phyloP scores from a whole-genome alignment of 2,329 filamentous ascomycete species.

The Alternaria brassicicola region DNA sequence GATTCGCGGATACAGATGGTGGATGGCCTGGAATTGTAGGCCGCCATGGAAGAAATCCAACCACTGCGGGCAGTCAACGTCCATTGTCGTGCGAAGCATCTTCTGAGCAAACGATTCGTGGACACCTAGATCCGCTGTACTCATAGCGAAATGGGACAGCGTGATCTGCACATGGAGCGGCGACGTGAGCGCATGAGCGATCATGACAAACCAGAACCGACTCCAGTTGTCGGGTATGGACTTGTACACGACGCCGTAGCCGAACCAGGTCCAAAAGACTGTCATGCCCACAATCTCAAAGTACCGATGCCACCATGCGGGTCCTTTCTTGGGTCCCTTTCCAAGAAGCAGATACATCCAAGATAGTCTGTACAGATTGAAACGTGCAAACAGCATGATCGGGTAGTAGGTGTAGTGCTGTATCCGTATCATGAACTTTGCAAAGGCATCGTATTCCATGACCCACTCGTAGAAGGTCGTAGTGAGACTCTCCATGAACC shows the following conservation, averaged over 20 bases:
- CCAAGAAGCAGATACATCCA: constrained; percentile 68
- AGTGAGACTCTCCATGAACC: constrained; percentile 67
- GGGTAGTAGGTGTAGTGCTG: constrained; percentile 74
- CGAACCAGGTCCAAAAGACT: constrained; percentile 72
- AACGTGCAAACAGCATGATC: constrained; percentile 69
- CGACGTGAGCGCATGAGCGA: constrained; percentile 70
- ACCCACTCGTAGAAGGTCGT: constrained; percentile 71
- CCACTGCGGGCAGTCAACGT: constrained; percentile 74
- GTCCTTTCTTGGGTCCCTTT: constrained; percentile 62
- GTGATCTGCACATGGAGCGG: constrained; percentile 75
- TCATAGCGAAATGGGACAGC: constrained; percentile 75
- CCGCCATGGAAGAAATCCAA: constrained; percentile 75
- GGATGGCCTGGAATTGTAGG: constrained; percentile 74
- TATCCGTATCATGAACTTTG: constrained; percentile 64
- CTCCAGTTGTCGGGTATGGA: constrained; percentile 63
- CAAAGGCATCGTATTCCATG: constrained; percentile 67
- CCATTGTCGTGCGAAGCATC: constrained; percentile 75
- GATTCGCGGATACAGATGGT: constrained; percentile 72
- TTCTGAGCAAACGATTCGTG: constrained; percentile 71
- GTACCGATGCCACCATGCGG: constrained; percentile 71
- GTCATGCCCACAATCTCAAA: constrained; percentile 67
- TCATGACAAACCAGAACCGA: constrained; percentile 66
- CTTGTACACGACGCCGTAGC: constrained; percentile 68
- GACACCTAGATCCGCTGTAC: constrained; percentile 67
- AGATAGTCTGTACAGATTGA: constrained; percentile 73